Evolutionary conservation across 768 basidiomycete genomes (phyloP), one percentile per base, ranked within the genome.

Genomic region (Solioccasus polychromus): DNA sequence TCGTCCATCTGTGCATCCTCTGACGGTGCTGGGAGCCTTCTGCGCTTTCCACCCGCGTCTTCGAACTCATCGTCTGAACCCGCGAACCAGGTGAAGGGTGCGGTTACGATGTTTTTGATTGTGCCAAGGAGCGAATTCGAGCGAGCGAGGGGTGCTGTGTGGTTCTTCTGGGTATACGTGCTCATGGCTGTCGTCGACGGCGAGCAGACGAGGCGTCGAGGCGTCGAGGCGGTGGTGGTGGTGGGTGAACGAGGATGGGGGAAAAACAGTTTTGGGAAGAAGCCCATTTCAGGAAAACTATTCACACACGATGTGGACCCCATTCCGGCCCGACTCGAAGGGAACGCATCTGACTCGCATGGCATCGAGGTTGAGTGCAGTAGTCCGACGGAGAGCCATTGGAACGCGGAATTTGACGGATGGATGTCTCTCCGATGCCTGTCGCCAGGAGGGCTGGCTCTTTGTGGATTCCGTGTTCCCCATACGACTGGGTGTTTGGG

Each of bases 401-500:
- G 25, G 35, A 3, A 35, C 15, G 8, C 38, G 55, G 32, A 47
- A 38, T 35, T 30, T 52, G 31, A 52, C 61, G 11, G 40, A 38
- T n/a, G n/a, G n/a, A n/a, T n/a, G n/a, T n/a, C n/a, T n/a, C n/a
- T n/a, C n/a, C n/a, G n/a, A n/a, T n/a, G n/a, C n/a, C n/a, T n/a
- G n/a, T n/a, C n/a, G n/a, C n/a, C 58, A 66, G 35, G 72, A 82
- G 43, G 80, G 69, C 2, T 85, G 81, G 76, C 63, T 91, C 22
- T 92, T 82, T 58, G 68, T 90, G 35, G 85, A 88, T 56, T 85
- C 85, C 2, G 77, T 92, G 26, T 90, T 90, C 62, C 90, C 89
- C 1, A 73, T 88, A 25, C 76, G 79, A 47, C 63, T 88, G 22
- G 85, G 77, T 7, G 61, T 71, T 46, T 85, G 84, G 81, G 89